Percentiles rank a stretch among this genome's conserved stretches.
phyloP scores from a whole-genome alignment of 2,329 filamentous ascomycete species.

The Talaromyces sp. region DNA sequence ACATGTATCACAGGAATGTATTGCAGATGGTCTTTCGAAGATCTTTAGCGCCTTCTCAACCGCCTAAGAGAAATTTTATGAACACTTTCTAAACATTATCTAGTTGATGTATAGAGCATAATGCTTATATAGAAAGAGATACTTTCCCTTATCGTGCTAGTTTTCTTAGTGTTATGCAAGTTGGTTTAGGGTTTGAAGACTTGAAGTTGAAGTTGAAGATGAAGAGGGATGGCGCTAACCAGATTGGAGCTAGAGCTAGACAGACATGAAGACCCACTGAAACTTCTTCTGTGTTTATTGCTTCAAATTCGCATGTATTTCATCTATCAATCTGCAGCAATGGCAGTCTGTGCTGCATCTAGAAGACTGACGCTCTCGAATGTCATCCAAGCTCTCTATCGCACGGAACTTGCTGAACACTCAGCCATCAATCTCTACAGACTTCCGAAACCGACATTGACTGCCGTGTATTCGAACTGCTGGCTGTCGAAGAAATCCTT shows the following conservation, averaged over 20 bases:
- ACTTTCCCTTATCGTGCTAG: too few species aligned
- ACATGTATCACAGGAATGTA: too few species aligned
- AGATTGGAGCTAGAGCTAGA: background rate
- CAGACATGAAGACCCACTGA: background rate
- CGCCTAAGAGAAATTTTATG: too few species aligned
- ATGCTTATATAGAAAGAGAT: too few species aligned
- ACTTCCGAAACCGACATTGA: background rate
- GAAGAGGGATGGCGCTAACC: background rate
- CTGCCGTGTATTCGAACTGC: background rate
- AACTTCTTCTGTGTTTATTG: background rate
- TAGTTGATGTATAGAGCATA: too few species aligned
- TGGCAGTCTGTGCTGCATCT: constrained; percentile 5
- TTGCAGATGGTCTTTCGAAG: too few species aligned
- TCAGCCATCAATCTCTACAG: background rate
- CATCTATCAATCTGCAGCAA: background rate
- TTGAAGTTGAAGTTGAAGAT: background rate
- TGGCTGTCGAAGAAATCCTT: background rate
- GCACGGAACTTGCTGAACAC: background rate
- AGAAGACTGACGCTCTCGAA: constrained; percentile 8
- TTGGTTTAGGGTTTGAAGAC: too few species aligned
- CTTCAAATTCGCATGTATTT: background rate
- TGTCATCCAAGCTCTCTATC: constrained; percentile 4
- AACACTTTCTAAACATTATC: too few species aligned
- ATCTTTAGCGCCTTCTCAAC: too few species aligned
- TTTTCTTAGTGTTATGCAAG: too few species aligned